Evolutionary conservation across 1,284 basidiomycete genomes (phyloP), one percentile per base, ranked within the genome.

Genomic region (Hemileia vastatrix): DNA sequence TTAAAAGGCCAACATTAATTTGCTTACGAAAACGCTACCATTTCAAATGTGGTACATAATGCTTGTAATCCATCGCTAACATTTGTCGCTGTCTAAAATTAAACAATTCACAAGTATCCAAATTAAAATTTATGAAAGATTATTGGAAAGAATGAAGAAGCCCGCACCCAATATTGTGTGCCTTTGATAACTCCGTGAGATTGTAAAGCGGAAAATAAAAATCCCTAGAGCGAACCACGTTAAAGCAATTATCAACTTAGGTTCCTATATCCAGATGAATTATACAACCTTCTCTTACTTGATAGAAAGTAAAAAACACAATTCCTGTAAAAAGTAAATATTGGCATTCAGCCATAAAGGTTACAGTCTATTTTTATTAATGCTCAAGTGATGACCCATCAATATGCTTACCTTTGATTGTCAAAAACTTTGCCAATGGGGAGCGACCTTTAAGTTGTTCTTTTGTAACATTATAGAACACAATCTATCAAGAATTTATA

Each of bases 351-450:
- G 18, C 5, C 48, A 23, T 21, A 19, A n/a, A n/a, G n/a, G n/a
- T n/a, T n/a, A n/a, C n/a, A n/a, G n/a, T n/a, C n/a, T n/a, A n/a
- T n/a, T n/a, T n/a, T n/a, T n/a, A n/a, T n/a, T n/a, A n/a, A n/a
- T n/a, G n/a, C n/a, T n/a, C n/a, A n/a, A n/a, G n/a, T n/a, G n/a
- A n/a, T n/a, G n/a, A n/a, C n/a, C n/a, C n/a, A n/a, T n/a, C n/a
- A n/a, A n/a, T n/a, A 21, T 13, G 15, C 50, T 6, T 19, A 60
- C 57, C 58, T 61, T 61, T 61, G 58, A 61, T 61, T 11, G 58
- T 78, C 64, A 89, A 69, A 74, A 91, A 91, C 76, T 91, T 91
- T 9, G 86, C 83, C 24, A 92, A 78, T 13, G 90, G 90, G 24
- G 84, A 80, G 18, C 83, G 80, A 21, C 84, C 87, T 61, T 76